These are phyloP conservation scores for Panicum virgatum DNA, from an alignment of 202 grass and related monocot genomes.

Conservation along the genomic window DNA sequence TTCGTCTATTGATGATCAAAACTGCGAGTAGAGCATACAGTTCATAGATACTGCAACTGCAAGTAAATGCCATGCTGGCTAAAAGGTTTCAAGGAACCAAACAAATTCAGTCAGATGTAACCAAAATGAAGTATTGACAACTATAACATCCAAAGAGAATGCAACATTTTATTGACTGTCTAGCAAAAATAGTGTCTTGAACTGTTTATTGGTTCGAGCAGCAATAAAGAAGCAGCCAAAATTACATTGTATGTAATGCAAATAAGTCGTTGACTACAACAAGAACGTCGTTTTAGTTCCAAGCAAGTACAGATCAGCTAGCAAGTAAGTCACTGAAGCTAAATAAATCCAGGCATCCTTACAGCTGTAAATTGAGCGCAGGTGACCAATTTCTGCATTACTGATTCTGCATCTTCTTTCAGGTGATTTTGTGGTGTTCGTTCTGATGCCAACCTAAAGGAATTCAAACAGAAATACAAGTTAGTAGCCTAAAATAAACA, in stretches of 20 bases:
- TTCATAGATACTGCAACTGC: neutral
- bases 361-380: constrained; percentile 88
- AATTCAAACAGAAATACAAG: constrained; percentile 40
- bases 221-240: constrained; percentile 15
- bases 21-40: neutral
- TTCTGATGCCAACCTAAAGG: constrained; percentile 71
- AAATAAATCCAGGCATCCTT: constrained; percentile 42
- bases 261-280: neutral
- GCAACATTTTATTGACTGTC: neutral
- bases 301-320: neutral
- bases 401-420: constrained; percentile 62
- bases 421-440: constrained; percentile 57
- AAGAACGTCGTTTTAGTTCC: neutral
- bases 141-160: constrained; percentile 12
- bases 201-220: constrained; percentile 5
- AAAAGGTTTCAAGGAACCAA: constrained; percentile 1
- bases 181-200: constrained; percentile 25
- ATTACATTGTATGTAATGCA: constrained; percentile 16
- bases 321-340: neutral
- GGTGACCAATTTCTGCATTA: constrained; percentile 71
- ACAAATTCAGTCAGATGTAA: neutral
- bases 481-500: constrained; percentile 31
- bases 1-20: constrained; percentile 15
- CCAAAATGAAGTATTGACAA: constrained; percentile 9
- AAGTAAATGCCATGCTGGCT: neutral